These are phyloP conservation scores for Amanita subjunquillea DNA, from an alignment of 768 basidiomycete genomes.

Conservation along the genomic window DNA sequence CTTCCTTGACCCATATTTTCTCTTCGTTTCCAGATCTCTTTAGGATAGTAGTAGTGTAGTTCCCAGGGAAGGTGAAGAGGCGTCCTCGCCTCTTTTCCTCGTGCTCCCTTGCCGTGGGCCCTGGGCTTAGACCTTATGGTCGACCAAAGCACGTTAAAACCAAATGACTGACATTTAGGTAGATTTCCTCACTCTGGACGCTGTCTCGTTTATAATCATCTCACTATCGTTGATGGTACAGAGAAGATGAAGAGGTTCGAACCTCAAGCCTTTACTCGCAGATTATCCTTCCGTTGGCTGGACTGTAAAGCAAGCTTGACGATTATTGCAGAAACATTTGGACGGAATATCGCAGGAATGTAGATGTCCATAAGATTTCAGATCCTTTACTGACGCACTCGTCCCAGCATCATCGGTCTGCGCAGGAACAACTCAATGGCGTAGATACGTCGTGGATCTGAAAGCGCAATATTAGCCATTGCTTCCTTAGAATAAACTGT, in stretches of 20 bases:
- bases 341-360: no score
- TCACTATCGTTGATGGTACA: not conserved
- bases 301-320: no score
- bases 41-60: not conserved
- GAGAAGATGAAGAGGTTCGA: no score
- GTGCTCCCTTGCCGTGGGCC: not conserved
- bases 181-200: not conserved
- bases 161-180: not conserved
- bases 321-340: no score
- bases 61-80: not conserved
- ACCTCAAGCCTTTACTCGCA: no score
- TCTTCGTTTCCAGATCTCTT: not conserved
- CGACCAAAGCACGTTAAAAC: not conserved
- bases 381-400: not conserved
- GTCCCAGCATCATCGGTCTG: not conserved
- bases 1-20: not conserved
- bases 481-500: no score
- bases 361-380: not conserved
- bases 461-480: slow-evolving; percentile 3
- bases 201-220: not conserved
- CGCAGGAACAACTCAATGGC: not conserved
- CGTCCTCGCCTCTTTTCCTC: not conserved
- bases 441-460: not conserved
- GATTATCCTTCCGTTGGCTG: no score
- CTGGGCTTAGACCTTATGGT: not conserved